phyloP scores from a whole-genome alignment of 2,329 filamentous ascomycete species.

The Phaeosphaeriaceae sp. region DNA sequence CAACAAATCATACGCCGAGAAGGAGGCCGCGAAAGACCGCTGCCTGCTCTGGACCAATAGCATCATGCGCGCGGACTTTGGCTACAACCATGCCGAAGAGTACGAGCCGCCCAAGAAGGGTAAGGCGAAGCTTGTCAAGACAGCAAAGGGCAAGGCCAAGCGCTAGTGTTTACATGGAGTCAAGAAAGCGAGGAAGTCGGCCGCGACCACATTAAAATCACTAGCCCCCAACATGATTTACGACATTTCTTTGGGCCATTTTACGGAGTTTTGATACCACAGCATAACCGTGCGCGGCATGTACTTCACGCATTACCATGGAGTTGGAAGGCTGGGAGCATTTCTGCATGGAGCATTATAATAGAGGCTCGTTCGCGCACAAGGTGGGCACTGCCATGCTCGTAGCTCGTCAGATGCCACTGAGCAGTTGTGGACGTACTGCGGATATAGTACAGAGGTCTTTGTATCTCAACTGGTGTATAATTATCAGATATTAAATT shows the following conservation, averaged over 20 bases:
- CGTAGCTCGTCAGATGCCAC: background rate
- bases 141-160: constrained; percentile 36
- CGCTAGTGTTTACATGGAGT: constrained; percentile 15
- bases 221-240: constrained; percentile 10
- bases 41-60: constrained; percentile 72
- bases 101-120: constrained; percentile 57
- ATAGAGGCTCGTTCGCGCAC: background rate
- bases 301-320: constrained; percentile 19
- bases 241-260: constrained; percentile 26
- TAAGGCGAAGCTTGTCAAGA: constrained; percentile 49
- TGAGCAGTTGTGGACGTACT: background rate
- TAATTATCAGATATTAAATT: background rate
- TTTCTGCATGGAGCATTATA: background rate
- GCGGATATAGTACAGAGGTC: background rate
- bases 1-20: constrained; percentile 65
- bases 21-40: constrained; percentile 61
- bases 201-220: background rate
- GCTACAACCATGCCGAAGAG: constrained; percentile 66
- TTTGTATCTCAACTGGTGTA: background rate
- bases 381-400: background rate
- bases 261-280: constrained; percentile 31
- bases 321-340: constrained; percentile 20
- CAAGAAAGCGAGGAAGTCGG: background rate
- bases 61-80: constrained; percentile 64
- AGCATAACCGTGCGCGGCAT: constrained; percentile 17